Percentiles rank a stretch among this genome's conserved stretches.
These are phyloP conservation scores for Geopyxis carbonaria DNA, from an alignment of 495 filamentous ascomycete genomes.

Conservation along the genomic window DNA sequence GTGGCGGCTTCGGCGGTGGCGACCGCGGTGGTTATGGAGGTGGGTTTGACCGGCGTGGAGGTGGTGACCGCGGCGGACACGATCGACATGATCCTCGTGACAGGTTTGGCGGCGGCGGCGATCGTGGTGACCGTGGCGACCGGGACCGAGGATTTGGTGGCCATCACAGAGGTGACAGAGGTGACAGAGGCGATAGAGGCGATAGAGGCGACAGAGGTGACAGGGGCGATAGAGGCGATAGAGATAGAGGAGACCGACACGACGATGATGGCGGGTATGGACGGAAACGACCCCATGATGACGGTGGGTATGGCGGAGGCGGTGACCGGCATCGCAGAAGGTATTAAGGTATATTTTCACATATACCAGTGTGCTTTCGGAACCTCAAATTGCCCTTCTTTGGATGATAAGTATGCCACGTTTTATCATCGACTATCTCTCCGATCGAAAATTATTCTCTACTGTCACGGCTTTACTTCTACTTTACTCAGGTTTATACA, in stretches of 20 bases:
- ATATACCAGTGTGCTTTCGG: too few species aligned
- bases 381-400: too few species aligned
- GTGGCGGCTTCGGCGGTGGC: slow-evolving; percentile 3
- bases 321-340: slow-evolving; percentile 24
- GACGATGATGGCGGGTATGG: slow-evolving; percentile 15
- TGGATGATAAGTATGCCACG: too few species aligned
- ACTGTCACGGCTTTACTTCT: too few species aligned
- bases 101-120: neutral
- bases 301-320: slow-evolving; percentile 20
- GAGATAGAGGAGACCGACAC: too few species aligned
- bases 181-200: slow-evolving; percentile 6
- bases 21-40: slow-evolving; percentile 9
- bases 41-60: slow-evolving; percentile 12
- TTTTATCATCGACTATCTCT: too few species aligned
- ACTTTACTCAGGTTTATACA: too few species aligned
- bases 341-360: too few species aligned
- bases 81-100: slow-evolving; percentile 1
- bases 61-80: slow-evolving; percentile 13
- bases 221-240: slow-evolving; percentile 17
- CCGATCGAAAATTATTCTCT: too few species aligned
- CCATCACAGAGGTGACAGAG: slow-evolving; percentile 13
- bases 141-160: slow-evolving; percentile 17
- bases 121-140: slow-evolving; percentile 10
- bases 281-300: slow-evolving; percentile 22
- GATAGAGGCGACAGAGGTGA: slow-evolving; percentile 11